A percentile compares a stretch with the other conserved stretches of the same genome.
Conservation (phyloP, 805 yeast species). For the Pichia californica region DNA sequence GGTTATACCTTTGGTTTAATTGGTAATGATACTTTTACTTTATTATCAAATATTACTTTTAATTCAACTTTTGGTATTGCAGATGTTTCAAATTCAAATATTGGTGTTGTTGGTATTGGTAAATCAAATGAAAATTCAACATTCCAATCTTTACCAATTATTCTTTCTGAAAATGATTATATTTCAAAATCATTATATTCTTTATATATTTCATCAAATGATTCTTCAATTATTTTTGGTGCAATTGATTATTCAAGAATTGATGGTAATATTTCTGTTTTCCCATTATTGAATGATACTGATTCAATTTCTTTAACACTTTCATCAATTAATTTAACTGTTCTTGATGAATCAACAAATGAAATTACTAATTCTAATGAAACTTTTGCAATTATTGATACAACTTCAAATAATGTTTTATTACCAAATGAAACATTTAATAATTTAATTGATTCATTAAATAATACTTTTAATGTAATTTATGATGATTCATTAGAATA, state of each 20-base stretch:
- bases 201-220: not conserved
- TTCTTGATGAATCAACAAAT: not conserved
- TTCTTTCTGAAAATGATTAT: constrained; percentile 9
- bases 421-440: constrained; percentile 8
- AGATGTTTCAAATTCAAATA: constrained; percentile 10
- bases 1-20: constrained; percentile 3
- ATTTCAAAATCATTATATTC: constrained; percentile 13
- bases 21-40: constrained; percentile 8
- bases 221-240: constrained; percentile 13
- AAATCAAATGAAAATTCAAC: constrained; percentile 7
- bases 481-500: constrained; percentile 8
- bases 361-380: not conserved
- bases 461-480: constrained; percentile 1
- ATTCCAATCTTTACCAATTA: constrained; percentile 10
- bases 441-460: not conserved
- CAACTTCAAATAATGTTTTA: constrained; percentile 3
- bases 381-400: constrained; percentile 5
- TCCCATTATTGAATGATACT: constrained; percentile 13
- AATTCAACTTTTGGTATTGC: constrained; percentile 13
- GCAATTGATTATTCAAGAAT: constrained; percentile 9
- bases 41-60: constrained; percentile 1
- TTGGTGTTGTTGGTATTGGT: constrained; percentile 18
- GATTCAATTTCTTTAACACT: constrained; percentile 12
- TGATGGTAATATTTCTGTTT: constrained; percentile 8
- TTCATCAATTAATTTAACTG: constrained; percentile 3